Evolutionary conservation across 352 stramenopile species (phyloP).

Genomic region (Hyaloperonospora brassicae): DNA sequence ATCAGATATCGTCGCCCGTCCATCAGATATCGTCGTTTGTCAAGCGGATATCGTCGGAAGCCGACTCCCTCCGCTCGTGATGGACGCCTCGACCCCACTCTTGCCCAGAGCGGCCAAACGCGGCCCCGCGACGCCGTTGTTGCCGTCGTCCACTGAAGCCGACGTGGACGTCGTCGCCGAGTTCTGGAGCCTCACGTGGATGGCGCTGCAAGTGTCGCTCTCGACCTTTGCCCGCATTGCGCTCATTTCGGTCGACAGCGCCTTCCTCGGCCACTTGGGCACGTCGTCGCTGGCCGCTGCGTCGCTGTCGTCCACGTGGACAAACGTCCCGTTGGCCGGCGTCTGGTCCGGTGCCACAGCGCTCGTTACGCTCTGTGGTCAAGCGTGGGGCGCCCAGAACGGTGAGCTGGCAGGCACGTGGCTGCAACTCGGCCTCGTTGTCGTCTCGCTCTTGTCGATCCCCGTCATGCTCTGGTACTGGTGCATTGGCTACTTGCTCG

Average conservation of each 20-base stretch:
- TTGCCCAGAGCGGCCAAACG: neutral
- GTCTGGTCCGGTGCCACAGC: slow-evolving; percentile 66
- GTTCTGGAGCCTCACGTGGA: slow-evolving; percentile 58
- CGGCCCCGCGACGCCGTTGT: slow-evolving; percentile 4
- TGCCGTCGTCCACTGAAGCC: slow-evolving; percentile 10
- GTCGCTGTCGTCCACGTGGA: slow-evolving; percentile 72
- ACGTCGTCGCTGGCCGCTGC: slow-evolving; percentile 63
- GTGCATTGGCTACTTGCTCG: slow-evolving; percentile 46
- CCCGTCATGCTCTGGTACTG: slow-evolving; percentile 63
- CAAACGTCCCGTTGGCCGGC: slow-evolving; percentile 51
- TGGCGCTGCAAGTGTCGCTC: slow-evolving; percentile 74
- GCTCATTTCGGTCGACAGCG: slow-evolving; percentile 68
- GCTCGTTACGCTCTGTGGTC: slow-evolving; percentile 69
- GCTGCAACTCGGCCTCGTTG: slow-evolving; percentile 62
- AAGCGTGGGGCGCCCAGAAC: slow-evolving; percentile 69
- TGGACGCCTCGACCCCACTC: neutral
- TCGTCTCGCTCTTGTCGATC: slow-evolving; percentile 36
- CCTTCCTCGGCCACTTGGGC: slow-evolving; percentile 69
- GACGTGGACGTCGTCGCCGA: slow-evolving; percentile 48
- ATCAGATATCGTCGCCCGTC: no score
- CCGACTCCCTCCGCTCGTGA: neutral
- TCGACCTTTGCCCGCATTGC: slow-evolving; percentile 70
- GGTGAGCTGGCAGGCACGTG: slow-evolving; percentile 52
- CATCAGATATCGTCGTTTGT: no score
- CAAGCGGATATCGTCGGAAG: neutral